These are phyloP conservation scores for Aureococcus anophagefferens DNA, from an alignment of 108 stramenopile species.

Conservation along the genomic window DNA sequence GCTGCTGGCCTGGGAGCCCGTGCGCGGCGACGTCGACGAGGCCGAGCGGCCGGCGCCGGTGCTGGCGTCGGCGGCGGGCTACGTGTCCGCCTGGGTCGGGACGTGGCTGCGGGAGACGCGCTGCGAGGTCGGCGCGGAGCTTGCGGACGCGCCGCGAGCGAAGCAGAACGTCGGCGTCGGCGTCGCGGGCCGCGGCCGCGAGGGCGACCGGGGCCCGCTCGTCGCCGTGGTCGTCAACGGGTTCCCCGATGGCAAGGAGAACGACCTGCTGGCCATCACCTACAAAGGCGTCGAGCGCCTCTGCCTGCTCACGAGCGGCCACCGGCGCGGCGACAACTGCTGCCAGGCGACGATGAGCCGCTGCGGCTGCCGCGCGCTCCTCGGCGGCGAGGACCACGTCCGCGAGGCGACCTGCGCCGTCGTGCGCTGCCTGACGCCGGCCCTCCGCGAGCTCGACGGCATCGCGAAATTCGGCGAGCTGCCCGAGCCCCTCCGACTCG, in stretches of 20 bases:
- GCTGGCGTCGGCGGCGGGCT: not conserved
- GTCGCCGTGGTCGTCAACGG: not conserved
- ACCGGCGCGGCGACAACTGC: not conserved
- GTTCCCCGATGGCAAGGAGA: not conserved
- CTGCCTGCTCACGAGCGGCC: not conserved
- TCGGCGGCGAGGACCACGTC: not conserved
- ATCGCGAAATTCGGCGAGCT: not conserved
- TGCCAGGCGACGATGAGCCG: not conserved
- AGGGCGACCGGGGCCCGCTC: not conserved
- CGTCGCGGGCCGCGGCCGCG: not conserved
- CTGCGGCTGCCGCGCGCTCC: not conserved
- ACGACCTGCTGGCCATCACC: not conserved
- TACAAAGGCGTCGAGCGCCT: not conserved
- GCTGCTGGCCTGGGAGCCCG: not conserved
- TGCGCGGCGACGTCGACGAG: not conserved
- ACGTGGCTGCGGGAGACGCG: not conserved
- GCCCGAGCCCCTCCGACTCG: not conserved
- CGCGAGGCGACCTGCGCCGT: not conserved
- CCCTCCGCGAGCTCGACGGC: not conserved
- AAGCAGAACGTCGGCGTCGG: too few species aligned
- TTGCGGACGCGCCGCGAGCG: too few species aligned
- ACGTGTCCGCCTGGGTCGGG: not conserved
- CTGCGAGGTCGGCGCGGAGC: too few species aligned
- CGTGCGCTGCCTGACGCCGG: not conserved
- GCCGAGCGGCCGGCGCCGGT: not conserved